phyloP scores from a whole-genome alignment of 2,329 filamentous ascomycete species.

The Myriosclerotinia scirpicola region DNA sequence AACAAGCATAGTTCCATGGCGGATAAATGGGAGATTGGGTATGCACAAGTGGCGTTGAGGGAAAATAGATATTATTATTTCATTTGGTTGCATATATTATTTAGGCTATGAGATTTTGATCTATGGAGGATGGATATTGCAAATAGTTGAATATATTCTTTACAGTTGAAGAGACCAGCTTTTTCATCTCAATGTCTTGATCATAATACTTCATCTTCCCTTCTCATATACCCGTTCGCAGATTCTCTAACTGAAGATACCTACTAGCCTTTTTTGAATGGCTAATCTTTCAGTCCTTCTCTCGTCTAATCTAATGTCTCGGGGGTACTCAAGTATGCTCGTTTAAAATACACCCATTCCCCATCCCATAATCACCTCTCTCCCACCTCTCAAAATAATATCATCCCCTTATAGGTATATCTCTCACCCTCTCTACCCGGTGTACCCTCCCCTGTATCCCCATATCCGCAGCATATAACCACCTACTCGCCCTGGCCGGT shows the following conservation, averaged over 20 bases:
- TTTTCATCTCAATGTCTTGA: neutral
- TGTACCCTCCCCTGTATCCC: neutral
- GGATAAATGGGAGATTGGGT: neutral
- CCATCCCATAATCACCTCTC: too few species aligned
- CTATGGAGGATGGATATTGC: neutral
- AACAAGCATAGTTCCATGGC: neutral
- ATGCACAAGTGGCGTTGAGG: neutral
- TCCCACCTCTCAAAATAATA: too few species aligned
- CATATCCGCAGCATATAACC: neutral
- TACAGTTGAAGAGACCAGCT: neutral
- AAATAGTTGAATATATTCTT: neutral
- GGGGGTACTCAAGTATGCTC: too few species aligned
- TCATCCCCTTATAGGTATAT: too few species aligned
- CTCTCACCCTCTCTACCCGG: neutral
- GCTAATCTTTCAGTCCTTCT: too few species aligned
- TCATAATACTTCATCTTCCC: neutral
- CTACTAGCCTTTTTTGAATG: too few species aligned
- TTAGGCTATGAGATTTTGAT: neutral
- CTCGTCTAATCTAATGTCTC: too few species aligned
- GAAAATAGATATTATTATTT: neutral
- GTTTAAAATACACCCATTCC: too few species aligned
- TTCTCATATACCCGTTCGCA: too few species aligned
- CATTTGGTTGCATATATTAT: neutral
- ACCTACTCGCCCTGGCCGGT: neutral
- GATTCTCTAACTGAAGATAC: too few species aligned